Conservation (phyloP, 164 flowering plant species). For the Berberis thunbergii region DNA sequence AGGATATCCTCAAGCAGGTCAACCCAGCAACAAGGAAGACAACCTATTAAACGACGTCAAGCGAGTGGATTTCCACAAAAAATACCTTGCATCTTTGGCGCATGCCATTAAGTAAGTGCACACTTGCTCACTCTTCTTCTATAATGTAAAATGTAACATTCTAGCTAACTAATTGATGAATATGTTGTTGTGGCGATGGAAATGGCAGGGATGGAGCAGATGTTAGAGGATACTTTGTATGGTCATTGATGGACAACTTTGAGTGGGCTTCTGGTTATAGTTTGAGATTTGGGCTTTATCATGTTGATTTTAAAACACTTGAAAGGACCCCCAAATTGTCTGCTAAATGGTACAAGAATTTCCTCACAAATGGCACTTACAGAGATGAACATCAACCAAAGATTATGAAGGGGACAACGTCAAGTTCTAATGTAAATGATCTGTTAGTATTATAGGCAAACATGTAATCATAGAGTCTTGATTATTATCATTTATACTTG, state of each 20-base stretch:
- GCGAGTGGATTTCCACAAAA: conserved; percentile 31
- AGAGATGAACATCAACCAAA: background rate
- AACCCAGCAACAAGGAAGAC: conserved; percentile 6
- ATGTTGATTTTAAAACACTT: conserved; percentile 36
- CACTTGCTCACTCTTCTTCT: background rate
- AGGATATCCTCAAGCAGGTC: conserved; percentile 19
- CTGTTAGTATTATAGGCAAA: too few species aligned
- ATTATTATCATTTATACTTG: too few species aligned
- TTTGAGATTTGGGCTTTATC: conserved; percentile 36
- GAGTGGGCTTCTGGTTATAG: conserved; percentile 48
- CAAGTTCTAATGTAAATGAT: too few species aligned
- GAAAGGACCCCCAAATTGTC: conserved; percentile 45
- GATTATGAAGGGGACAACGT: background rate
- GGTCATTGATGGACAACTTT: conserved; percentile 55
- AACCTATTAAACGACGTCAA: conserved; percentile 26
- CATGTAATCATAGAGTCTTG: too few species aligned
- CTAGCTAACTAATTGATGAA: background rate
- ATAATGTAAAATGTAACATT: too few species aligned
- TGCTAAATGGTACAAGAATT: conserved; percentile 40
- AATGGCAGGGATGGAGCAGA: conserved; percentile 42
- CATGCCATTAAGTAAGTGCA: conserved; percentile 38
- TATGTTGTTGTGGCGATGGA: background rate
- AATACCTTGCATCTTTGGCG: conserved; percentile 36
- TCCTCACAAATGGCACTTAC: conserved; percentile 15
- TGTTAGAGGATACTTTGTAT: conserved; percentile 53